Percentiles rank a stretch among this genome's conserved stretches.
Evolutionary conservation across 176 grass and related monocot species (phyloP).

Genomic region (Musa beccarii): DNA sequence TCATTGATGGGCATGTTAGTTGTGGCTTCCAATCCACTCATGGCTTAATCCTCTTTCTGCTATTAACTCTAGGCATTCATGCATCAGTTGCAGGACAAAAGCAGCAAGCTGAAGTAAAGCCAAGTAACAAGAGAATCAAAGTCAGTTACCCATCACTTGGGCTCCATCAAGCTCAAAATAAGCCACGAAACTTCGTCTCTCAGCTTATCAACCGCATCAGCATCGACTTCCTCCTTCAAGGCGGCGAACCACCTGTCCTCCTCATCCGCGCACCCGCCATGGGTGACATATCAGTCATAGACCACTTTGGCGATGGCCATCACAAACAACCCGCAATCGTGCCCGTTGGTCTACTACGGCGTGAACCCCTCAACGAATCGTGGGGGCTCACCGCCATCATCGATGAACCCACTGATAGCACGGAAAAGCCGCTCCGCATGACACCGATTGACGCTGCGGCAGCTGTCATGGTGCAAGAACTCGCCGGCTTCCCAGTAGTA

Average conservation of each 20-base stretch:
- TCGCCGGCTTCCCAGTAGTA: neutral
- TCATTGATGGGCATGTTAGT: too few relatives aligned
- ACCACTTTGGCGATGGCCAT: too few relatives aligned
- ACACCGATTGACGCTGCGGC: conserved; percentile 30
- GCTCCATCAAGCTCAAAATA: conserved; percentile 34
- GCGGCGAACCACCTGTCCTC: conserved; percentile 45
- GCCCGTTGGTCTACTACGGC: conserved; percentile 37
- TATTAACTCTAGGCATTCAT: neutral
- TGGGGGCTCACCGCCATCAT: neutral
- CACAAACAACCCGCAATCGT: too few relatives aligned
- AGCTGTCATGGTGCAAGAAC: conserved; percentile 77
- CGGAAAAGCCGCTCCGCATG: conserved; percentile 29
- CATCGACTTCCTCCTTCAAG: conserved; percentile 40
- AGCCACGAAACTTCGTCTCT: conserved; percentile 46
- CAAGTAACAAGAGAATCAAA: too few relatives aligned
- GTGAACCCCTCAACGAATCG: conserved; percentile 49
- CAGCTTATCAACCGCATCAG: conserved; percentile 35
- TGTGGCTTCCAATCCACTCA: neutral
- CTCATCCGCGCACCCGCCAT: neutral
- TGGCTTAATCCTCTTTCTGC: neutral
- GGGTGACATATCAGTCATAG: conserved; percentile 43
- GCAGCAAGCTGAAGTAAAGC: neutral
- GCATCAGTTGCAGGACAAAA: neutral
- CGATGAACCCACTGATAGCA: conserved; percentile 21
- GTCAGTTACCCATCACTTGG: neutral